Base-by-base conservation (phyloP, 345 rosid genomes). In the Eucalyptus caleyi region DNA sequence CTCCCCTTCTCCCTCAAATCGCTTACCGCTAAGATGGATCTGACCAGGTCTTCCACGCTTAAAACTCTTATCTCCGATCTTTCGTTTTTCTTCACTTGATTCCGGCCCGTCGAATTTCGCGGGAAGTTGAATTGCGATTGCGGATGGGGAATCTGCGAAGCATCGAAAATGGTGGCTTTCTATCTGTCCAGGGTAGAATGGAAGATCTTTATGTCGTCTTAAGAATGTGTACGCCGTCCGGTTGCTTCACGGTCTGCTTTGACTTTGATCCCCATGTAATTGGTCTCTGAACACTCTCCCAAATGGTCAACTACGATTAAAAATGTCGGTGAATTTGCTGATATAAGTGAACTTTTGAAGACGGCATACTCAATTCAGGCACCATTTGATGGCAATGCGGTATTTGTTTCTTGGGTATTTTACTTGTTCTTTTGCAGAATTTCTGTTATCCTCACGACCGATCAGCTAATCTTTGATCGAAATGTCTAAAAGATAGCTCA, bases 1-100 rank as follows among this genome's bases (percentile, higher is more conserved):
- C 95, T 97, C 87, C 99, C 94, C 92, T 98, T 96, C 97, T 97
- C 99, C 9, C 99, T 97, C 93, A 98, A 98, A 89, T 98, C 99
- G 19, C 93, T 98, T 62, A 95, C 97, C 24, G 98, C 83, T 0
- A 77, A 77, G 83, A 37, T 77, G 83, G 83, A 77, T 40, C 83
- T 1, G 27, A 40, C 83, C 83, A 40, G 83, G 83, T 40, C 1
- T 40, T 21, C 83, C 47, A 0, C 1, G 16, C 47, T 37, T 3
- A 11, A 6, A 56, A 56, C 0, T 44, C 23, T 26, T 7, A 2
- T 37, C 47, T 21, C 9, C 30, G 83, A 0, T 77, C 83, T 11
- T 77, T 77, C 47, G 47, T 40, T 37, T 18, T 40, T 21, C 47
- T 77, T 40, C 27, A 77, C 2, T 77, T 6, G 83, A 40, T 40